phyloP scores from a whole-genome alignment of 2,329 filamentous ascomycete genomes.

The Ascosphaera acerosa region DNA sequence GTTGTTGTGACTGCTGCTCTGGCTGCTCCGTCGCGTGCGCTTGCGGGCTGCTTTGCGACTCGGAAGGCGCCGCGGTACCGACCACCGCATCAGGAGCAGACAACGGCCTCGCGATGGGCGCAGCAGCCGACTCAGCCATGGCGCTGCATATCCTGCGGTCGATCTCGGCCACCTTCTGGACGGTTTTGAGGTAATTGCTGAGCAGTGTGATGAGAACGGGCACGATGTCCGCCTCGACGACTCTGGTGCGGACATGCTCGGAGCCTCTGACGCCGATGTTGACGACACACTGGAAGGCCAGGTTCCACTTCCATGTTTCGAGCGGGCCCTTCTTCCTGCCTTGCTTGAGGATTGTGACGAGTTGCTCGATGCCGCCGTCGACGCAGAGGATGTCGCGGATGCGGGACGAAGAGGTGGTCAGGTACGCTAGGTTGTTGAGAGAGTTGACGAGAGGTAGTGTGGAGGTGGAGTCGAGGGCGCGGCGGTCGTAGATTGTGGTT shows the following conservation, averaged over 20 bases:
- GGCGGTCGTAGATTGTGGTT: conserved; percentile 88
- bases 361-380: conserved; percentile 88
- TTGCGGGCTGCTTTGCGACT: too few relatives aligned
- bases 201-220: conserved; percentile 95
- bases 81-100: too few relatives aligned
- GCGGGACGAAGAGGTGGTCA: conserved; percentile 89
- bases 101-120: too few relatives aligned
- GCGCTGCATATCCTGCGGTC: too few relatives aligned
- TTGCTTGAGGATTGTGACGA: conserved; percentile 95
- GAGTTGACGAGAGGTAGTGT: conserved; percentile 96
- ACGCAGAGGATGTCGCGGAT: conserved; percentile 96
- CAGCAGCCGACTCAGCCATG: too few relatives aligned
- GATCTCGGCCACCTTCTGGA: conserved; percentile 80
- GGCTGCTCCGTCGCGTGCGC: too few relatives aligned
- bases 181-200: conserved; percentile 92
- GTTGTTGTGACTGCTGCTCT: too few relatives aligned
- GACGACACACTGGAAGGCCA: conserved; percentile 96
- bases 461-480: conserved; percentile 93
- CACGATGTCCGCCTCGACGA: conserved; percentile 97
- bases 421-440: conserved; percentile 91
- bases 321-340: conserved; percentile 94
- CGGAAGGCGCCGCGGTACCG: too few relatives aligned
- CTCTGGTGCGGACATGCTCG: conserved; percentile 74
- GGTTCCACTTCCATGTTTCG: conserved; percentile 99
- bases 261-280: conserved; percentile 95